phyloP scores from a whole-genome alignment of 768 basidiomycete species.

The Imleria badia region DNA sequence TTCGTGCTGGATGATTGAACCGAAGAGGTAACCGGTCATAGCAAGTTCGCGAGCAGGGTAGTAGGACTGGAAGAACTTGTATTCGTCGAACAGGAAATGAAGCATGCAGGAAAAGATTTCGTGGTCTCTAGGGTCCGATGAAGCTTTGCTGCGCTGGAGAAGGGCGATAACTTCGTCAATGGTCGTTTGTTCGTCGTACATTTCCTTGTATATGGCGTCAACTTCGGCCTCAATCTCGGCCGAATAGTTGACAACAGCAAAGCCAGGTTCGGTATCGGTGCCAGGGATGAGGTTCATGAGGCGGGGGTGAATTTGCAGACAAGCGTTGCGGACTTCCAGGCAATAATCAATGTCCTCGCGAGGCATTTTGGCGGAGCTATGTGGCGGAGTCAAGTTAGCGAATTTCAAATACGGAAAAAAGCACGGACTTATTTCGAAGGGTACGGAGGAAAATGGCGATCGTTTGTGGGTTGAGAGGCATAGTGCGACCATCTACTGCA shows the following conservation, averaged over 20 bases:
- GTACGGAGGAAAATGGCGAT: slow-evolving; percentile 91
- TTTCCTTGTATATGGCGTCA: slow-evolving; percentile 93
- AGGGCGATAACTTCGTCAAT: slow-evolving; percentile 93
- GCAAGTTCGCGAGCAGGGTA: slow-evolving; percentile 91
- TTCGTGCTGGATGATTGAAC: slow-evolving; percentile 91
- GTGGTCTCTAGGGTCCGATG: slow-evolving; percentile 80
- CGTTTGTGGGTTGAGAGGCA: slow-evolving; percentile 83
- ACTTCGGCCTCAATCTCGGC: slow-evolving; percentile 91
- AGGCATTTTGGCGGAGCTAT: slow-evolving; percentile 70
- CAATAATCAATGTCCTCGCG: slow-evolving; percentile 82
- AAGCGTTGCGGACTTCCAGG: slow-evolving; percentile 88
- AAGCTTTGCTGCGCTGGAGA: slow-evolving; percentile 83
- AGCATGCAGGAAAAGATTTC: slow-evolving; percentile 99
- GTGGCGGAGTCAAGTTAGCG: background rate
- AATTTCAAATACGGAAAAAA: background rate
- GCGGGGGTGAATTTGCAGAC: slow-evolving; percentile 93
- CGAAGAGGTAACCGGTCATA: slow-evolving; percentile 96
- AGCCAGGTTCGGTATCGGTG: slow-evolving; percentile 86
- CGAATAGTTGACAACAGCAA: slow-evolving; percentile 84
- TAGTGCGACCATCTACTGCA: slow-evolving; percentile 73
- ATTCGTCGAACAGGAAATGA: slow-evolving; percentile 99
- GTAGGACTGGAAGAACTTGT: slow-evolving; percentile 98
- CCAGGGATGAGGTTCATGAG: slow-evolving; percentile 91
- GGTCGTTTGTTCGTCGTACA: slow-evolving; percentile 94
- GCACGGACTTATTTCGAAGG: slow-evolving; percentile 74